Percentiles rank a stretch among this genome's conserved stretches.
Evolutionary conservation across 306 rosid genomes (phyloP).

Genomic region (Fagus sylvatica): DNA sequence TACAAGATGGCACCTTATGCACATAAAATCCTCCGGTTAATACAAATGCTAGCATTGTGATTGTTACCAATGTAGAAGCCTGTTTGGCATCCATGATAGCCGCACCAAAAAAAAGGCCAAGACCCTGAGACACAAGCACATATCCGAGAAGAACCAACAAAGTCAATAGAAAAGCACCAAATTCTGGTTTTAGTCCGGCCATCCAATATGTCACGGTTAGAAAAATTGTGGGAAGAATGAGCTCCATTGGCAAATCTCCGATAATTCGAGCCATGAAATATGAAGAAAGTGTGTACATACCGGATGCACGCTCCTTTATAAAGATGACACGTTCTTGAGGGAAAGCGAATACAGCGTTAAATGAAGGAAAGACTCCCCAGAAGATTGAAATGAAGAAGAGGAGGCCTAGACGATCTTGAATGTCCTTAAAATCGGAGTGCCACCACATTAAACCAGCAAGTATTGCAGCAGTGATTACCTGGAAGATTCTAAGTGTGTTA

Average conservation of each 20-base stretch:
- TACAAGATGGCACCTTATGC: constrained; percentile 65
- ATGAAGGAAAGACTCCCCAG: constrained; percentile 93
- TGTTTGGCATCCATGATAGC: constrained; percentile 91
- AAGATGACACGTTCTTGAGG: constrained; percentile 89
- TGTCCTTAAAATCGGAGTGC: constrained; percentile 62
- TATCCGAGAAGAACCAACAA: constrained; percentile 57
- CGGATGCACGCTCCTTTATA: constrained; percentile 75
- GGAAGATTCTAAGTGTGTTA: constrained; percentile 67
- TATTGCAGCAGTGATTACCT: constrained; percentile 67
- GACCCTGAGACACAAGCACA: constrained; percentile 89
- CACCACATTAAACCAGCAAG: constrained; percentile 94
- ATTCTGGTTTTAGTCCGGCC: constrained; percentile 69
- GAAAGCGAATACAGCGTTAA: constrained; percentile 79
- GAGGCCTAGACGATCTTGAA: constrained; percentile 87
- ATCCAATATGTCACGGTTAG: constrained; percentile 71
- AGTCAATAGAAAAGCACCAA: constrained; percentile 57
- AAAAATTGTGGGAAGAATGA: constrained; percentile 80
- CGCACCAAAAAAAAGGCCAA: constrained; percentile 86
- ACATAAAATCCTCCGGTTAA: constrained; percentile 89
- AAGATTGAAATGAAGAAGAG: constrained; percentile 91
- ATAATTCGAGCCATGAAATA: constrained; percentile 80
- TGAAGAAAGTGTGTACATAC: constrained; percentile 80
- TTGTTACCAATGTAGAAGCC: constrained; percentile 81
- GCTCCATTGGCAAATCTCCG: constrained; percentile 92
- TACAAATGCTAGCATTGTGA: constrained; percentile 85